These are phyloP conservation scores for Wickerhamia fluorescens DNA, from an alignment of 805 yeast species.

Conservation along the genomic window DNA sequence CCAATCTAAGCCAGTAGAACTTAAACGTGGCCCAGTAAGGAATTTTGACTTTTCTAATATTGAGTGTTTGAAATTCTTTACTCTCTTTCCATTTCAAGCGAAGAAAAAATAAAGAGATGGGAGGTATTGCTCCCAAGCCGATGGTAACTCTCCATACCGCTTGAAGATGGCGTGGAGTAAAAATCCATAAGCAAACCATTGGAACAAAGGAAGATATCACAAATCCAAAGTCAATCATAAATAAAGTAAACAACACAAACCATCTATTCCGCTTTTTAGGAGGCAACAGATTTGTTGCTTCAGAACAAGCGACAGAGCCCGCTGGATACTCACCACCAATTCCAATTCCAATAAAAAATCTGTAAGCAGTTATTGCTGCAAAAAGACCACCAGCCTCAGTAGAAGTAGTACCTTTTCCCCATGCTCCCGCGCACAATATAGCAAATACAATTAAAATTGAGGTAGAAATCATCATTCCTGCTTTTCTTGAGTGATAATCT, in stretches of 20 bases:
- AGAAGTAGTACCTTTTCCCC: no score
- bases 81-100: slow-evolving; percentile 72
- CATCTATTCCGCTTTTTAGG: slow-evolving; percentile 79
- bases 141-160: slow-evolving; percentile 88
- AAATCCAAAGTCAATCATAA: slow-evolving; percentile 81
- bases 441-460: slow-evolving; percentile 68
- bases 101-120: slow-evolving; percentile 65
- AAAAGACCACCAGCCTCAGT: slow-evolving; percentile 62
- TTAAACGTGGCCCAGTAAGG: slow-evolving; percentile 67
- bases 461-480: slow-evolving; percentile 76
- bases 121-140: slow-evolving; percentile 86
- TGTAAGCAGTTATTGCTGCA: slow-evolving; percentile 72
- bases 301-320: slow-evolving; percentile 88
- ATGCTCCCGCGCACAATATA: slow-evolving; percentile 67
- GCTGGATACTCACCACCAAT: slow-evolving; percentile 94
- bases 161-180: slow-evolving; percentile 57
- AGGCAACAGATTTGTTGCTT: slow-evolving; percentile 71
- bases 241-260: slow-evolving; percentile 81
- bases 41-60: slow-evolving; percentile 48
- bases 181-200: slow-evolving; percentile 77
- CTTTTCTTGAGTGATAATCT: slow-evolving; percentile 72
- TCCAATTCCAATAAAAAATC: slow-evolving; percentile 83
- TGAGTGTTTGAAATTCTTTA: slow-evolving; percentile 59
- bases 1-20: slow-evolving; percentile 76
- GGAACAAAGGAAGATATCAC: slow-evolving; percentile 80